Percentiles rank a stretch among this genome's conserved stretches.
Evolutionary conservation across 2,329 filamentous ascomycete species (phyloP).

Genomic region (Lasiodiplodia gonubiensis): DNA sequence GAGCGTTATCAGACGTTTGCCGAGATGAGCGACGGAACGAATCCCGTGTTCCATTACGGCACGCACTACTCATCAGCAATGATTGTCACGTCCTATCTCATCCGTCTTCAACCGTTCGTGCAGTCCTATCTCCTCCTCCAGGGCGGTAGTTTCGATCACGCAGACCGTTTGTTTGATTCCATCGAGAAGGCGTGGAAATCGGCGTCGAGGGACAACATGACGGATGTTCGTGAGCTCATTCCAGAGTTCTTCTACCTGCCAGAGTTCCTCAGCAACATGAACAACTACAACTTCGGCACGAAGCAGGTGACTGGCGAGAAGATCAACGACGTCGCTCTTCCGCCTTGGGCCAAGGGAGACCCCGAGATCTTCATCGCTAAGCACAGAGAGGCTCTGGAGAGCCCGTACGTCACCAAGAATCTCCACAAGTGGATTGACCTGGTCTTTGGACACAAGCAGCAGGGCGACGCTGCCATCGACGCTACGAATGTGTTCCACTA

Average conservation of each 20-base stretch:
- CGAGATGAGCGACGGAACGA: conserved; percentile 80
- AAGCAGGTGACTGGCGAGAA: conserved; percentile 79
- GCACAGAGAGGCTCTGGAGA: conserved; percentile 93
- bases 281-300: conserved; percentile 90
- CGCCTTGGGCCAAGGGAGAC: conserved; percentile 95
- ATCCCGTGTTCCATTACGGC: conserved; percentile 91
- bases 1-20: conserved; percentile 86
- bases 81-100: conserved; percentile 96
- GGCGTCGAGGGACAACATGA: conserved; percentile 86
- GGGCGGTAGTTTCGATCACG: conserved; percentile 95
- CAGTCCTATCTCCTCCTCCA: conserved; percentile 94
- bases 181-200: conserved; percentile 91
- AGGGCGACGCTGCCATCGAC: conserved; percentile 88
- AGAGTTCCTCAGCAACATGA: conserved; percentile 92
- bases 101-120: conserved; percentile 92
- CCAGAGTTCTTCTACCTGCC: conserved; percentile 98
- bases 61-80: conserved; percentile 99
- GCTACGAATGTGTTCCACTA: conserved; percentile 95
- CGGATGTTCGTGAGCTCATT: conserved; percentile 91
- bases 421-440: conserved; percentile 96
- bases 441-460: conserved; percentile 92
- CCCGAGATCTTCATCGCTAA: conserved; percentile 95
- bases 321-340: conserved; percentile 87
- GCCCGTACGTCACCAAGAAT: conserved; percentile 86
- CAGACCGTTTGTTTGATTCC: conserved; percentile 93